A percentile compares a stretch with the other conserved stretches of the same genome.
Conservation (phyloP, 345 rosid genomes). For the Eucalyptus viminalis region DNA sequence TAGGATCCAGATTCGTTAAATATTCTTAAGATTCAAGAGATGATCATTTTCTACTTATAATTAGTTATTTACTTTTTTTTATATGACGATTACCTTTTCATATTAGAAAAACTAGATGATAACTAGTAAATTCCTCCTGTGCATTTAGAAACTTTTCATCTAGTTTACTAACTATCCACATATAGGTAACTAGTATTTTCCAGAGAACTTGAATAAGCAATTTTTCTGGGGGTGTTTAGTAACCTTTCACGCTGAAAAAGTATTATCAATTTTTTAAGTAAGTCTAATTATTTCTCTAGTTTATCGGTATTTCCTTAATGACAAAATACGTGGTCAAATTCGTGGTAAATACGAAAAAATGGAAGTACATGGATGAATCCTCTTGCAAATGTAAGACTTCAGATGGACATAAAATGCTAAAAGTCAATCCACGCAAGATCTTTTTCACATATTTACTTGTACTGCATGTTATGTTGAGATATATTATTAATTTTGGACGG, state of each 20-base stretch:
- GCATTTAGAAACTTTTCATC: neutral
- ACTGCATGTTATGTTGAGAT: neutral
- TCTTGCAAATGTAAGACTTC: neutral
- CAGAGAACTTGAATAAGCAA: neutral
- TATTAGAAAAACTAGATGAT: neutral
- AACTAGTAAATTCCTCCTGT: neutral
- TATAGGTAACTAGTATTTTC: neutral
- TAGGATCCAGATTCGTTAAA: neutral
- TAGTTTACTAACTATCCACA: neutral
- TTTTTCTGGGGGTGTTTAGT: neutral
- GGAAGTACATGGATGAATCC: neutral
- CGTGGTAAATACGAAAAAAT: neutral
- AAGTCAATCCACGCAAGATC: neutral
- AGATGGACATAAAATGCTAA: neutral
- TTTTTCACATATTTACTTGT: neutral
- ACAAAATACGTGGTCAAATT: neutral
- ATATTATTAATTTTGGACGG: neutral
- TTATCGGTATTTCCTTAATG: neutral
- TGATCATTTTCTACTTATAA: neutral
- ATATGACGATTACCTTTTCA: neutral
- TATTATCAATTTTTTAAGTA: neutral
- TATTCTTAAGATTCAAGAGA: too few species aligned
- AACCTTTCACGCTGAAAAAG: neutral
- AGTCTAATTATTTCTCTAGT: neutral
- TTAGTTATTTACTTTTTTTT: too few species aligned